Evolutionary conservation across 768 basidiomycete genomes (phyloP), one percentile per base, ranked within the genome.

Genomic region (Kwoniella shandongensis): DNA sequence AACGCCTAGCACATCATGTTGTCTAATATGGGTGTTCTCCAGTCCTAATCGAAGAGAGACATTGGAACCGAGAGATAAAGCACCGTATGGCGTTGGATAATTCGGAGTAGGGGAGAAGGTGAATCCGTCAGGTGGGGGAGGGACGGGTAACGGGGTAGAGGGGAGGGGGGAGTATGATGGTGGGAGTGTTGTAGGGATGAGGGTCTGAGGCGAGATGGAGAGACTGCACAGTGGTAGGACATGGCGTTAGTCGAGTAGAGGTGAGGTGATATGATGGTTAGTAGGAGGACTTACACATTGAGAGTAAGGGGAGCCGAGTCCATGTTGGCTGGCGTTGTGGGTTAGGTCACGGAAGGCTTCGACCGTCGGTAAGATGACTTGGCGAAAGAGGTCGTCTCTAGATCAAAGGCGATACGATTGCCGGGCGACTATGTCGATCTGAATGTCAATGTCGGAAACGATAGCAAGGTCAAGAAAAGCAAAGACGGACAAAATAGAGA

Each of bases 1-100:
- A 25, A 88, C 83, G 4, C 82, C 84, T 47, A 85, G 81, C 11
- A 93, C 80, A 10, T 44, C 54, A 18, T 51, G 30, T n/a, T 26
- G 18, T 7, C n/a, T 13, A 6, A 1, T 1, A 46, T 27, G n/a
- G 0, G 89, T 88, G 72, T 92, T 92, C 70, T 89, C 88, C 55
- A 93, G 80, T 57, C 86, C 88, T 26, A 96, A 79, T 66, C 85
- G 86, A 62, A 88, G 85, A 0, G 86, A 83, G 69, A 96, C 91
- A 0, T 88, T 90, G 76, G 94, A 91, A 7, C 92, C 92, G 0
- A 96, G 82, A 66, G 90, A 89, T 62, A 93, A 89, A 5, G 85
- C 79, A 15, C 91, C 91, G 69, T 92, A 93, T 7, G 89, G 83
- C 18, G 87, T 80, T 0, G 91, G 90, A 7, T 94, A 81, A 18